Conservation (phyloP, 208 protist species). For the Leishmania gerbilli region DNA sequence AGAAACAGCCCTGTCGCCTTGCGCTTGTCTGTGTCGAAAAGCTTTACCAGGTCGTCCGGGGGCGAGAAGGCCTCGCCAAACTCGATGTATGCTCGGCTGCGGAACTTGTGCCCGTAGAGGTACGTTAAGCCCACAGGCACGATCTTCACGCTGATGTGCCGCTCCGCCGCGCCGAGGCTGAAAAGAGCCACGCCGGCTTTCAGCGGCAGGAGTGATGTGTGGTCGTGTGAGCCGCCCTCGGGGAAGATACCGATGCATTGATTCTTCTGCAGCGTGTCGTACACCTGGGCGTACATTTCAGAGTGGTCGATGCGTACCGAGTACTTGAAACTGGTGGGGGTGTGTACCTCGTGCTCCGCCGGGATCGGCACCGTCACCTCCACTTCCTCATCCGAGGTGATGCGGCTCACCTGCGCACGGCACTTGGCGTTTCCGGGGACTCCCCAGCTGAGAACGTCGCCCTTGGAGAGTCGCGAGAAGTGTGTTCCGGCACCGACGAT, state of each 20-base stretch:
- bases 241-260: slow-evolving; percentile 96
- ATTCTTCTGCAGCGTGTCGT: slow-evolving; percentile 80
- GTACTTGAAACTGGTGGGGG: slow-evolving; percentile 65
- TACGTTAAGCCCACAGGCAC: slow-evolving; percentile 93
- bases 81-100: slow-evolving; percentile 88
- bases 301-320: slow-evolving; percentile 92
- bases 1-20: slow-evolving; percentile 82
- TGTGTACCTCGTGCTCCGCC: slow-evolving; percentile 41
- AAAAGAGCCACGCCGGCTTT: slow-evolving; percentile 95
- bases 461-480: slow-evolving; percentile 67
- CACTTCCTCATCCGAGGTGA: slow-evolving; percentile 72
- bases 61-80: slow-evolving; percentile 87
- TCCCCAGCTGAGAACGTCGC: slow-evolving; percentile 79
- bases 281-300: slow-evolving; percentile 90
- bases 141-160: slow-evolving; percentile 78
- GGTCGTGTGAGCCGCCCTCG: slow-evolving; percentile 96
- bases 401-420: slow-evolving; percentile 64
- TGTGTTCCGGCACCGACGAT: slow-evolving; percentile 71
- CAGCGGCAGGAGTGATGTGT: slow-evolving; percentile 93
- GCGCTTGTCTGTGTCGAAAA: slow-evolving; percentile 83
- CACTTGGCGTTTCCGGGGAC: slow-evolving; percentile 42
- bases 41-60: slow-evolving; percentile 60
- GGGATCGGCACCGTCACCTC: slow-evolving; percentile 77
- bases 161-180: slow-evolving; percentile 88
- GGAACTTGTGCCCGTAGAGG: slow-evolving; percentile 93